These are phyloP conservation scores for Paecilomyces sp. DNA, from an alignment of 2,329 filamentous ascomycete species.

Conservation along the genomic window DNA sequence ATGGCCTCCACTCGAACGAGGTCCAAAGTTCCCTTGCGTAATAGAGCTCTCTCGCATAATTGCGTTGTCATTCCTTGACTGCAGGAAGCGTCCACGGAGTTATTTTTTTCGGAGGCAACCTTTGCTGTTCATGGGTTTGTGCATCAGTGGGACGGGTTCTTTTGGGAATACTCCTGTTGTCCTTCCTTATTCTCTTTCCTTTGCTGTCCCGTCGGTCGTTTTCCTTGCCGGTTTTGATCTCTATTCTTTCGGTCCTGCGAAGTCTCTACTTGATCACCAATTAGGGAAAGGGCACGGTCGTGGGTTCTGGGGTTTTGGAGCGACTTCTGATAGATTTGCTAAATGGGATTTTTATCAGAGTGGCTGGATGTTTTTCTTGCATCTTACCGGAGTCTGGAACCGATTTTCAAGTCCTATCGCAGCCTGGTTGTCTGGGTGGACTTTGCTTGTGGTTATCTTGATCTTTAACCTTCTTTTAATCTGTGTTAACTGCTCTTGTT, in stretches of 20 bases:
- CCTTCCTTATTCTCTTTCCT: neutral
- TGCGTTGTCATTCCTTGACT: neutral
- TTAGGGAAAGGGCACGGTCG: neutral
- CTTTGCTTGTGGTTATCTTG: slow-evolving; percentile 3
- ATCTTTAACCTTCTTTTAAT: neutral
- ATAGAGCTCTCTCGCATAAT: slow-evolving; percentile 22
- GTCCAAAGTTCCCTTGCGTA: slow-evolving; percentile 28
- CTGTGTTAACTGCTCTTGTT: neutral
- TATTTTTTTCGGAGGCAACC: neutral
- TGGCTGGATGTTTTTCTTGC: slow-evolving; percentile 11
- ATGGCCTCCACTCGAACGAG: slow-evolving; percentile 19
- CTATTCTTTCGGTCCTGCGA: slow-evolving; percentile 7
- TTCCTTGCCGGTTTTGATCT: slow-evolving; percentile 5
- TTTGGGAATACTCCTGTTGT: neutral
- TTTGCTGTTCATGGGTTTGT: neutral
- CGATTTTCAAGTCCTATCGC: slow-evolving; percentile 8
- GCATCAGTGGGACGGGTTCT: neutral
- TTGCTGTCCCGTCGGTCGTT: neutral
- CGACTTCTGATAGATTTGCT: slow-evolving; percentile 4
- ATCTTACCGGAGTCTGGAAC: slow-evolving; percentile 18
- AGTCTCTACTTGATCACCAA: slow-evolving; percentile 8
- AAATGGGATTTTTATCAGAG: neutral
- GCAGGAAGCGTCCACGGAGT: neutral
- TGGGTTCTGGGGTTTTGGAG: slow-evolving; percentile 9
- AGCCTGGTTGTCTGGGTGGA: slow-evolving; percentile 7